phyloP scores from a whole-genome alignment of 768 basidiomycete species.

The Lactarius trivialis region DNA sequence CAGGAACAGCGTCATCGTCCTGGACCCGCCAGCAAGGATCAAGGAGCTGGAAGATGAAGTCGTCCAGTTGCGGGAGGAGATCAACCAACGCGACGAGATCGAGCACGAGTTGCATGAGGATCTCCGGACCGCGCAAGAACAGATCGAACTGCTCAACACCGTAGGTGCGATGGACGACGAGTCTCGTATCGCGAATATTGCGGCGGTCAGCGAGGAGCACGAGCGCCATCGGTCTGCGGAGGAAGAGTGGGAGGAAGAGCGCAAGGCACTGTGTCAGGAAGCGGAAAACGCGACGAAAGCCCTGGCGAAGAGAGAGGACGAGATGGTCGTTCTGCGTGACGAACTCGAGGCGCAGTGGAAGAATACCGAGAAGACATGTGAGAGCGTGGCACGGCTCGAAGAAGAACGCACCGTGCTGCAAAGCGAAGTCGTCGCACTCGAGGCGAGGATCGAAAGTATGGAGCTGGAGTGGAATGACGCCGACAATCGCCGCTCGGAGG shows the following conservation, averaged over 20 bases:
- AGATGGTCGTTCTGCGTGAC: slow-evolving; percentile 39
- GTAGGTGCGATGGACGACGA: slow-evolving; percentile 32
- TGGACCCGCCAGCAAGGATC: slow-evolving; percentile 22
- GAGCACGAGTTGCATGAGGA: slow-evolving; percentile 49
- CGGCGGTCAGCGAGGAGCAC: slow-evolving; percentile 29
- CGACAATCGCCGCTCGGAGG: slow-evolving; percentile 48
- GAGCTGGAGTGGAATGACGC: slow-evolving; percentile 51
- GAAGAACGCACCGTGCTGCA: slow-evolving; percentile 29
- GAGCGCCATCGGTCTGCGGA: slow-evolving; percentile 39
- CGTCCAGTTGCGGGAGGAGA: slow-evolving; percentile 40
- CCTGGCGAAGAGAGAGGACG: slow-evolving; percentile 28
- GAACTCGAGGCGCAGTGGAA: slow-evolving; percentile 72
- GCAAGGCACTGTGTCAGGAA: slow-evolving; percentile 38
- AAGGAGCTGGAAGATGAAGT: slow-evolving; percentile 40
- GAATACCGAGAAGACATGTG: slow-evolving; percentile 50
- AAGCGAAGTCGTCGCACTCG: slow-evolving; percentile 27
- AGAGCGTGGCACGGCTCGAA: slow-evolving; percentile 37
- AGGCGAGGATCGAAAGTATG: slow-evolving; percentile 32
- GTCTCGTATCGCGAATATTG: slow-evolving; percentile 32
- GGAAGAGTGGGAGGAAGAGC: slow-evolving; percentile 46
- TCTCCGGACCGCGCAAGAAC: slow-evolving; percentile 48
- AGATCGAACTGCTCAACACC: slow-evolving; percentile 50
- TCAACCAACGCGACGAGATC: slow-evolving; percentile 44
- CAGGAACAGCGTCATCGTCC: slow-evolving; percentile 11
- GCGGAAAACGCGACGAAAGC: slow-evolving; percentile 34